Evolutionary conservation across 1,284 basidiomycete species (phyloP).

Genomic region (Cryptococcus amylolentus): DNA sequence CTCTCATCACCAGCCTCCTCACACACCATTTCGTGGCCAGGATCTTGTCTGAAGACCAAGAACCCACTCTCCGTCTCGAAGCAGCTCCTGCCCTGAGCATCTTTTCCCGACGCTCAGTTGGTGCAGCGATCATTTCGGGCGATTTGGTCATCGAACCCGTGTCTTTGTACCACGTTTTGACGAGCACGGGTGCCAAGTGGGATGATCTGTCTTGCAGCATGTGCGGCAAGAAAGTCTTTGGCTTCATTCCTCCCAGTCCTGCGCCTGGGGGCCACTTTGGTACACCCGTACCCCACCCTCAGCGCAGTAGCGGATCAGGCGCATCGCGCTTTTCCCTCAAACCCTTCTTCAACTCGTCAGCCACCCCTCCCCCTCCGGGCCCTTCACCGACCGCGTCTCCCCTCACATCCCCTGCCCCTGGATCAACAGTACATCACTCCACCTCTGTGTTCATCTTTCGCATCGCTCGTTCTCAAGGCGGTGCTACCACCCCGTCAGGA

Average conservation of each 20-base stretch:
- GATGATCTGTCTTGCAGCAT: slow-evolving; percentile 60
- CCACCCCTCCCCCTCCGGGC: slow-evolving; percentile 12
- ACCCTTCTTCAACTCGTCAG: slow-evolving; percentile 39
- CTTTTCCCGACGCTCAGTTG: slow-evolving; percentile 82
- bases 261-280: slow-evolving; percentile 26
- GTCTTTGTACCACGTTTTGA: slow-evolving; percentile 24
- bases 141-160: slow-evolving; percentile 88
- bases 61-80: slow-evolving; percentile 87
- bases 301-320: neutral
- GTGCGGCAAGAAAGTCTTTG: slow-evolving; percentile 59
- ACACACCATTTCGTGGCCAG: slow-evolving; percentile 81
- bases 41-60: slow-evolving; percentile 81
- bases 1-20: slow-evolving; percentile 66
- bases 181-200: slow-evolving; percentile 24
- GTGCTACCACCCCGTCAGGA: slow-evolving; percentile 31
- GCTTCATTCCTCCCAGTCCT: slow-evolving; percentile 16
- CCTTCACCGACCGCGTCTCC: slow-evolving; percentile 31
- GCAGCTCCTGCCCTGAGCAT: slow-evolving; percentile 91
- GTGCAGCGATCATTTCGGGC: slow-evolving; percentile 79
- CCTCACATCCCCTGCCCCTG: slow-evolving; percentile 24
- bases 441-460: slow-evolving; percentile 49
- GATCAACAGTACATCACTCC: slow-evolving; percentile 6
- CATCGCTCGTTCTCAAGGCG: slow-evolving; percentile 30
- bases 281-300: slow-evolving; percentile 28
- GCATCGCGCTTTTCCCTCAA: slow-evolving; percentile 43